Evolutionary conservation across 306 rosid species (phyloP), one percentile per base, ranked within the genome.

Genomic region (Urtica urens): DNA sequence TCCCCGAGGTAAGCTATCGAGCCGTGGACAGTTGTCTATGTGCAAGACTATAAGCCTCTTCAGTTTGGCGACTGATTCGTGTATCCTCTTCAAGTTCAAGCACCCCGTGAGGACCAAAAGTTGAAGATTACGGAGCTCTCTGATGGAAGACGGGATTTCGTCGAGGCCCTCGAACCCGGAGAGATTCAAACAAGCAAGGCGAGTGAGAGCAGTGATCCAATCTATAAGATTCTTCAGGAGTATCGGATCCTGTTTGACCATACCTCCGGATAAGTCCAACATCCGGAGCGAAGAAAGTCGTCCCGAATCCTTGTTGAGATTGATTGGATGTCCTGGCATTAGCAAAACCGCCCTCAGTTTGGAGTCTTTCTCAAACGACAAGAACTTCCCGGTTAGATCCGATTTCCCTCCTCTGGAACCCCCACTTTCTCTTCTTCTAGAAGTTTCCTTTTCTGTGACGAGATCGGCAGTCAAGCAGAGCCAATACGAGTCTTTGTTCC

Each of bases 231-330:
- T 35, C 22, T 26, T 2, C 7, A 14, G 10, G 24, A 3, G 7
- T 10, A 4, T 16, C 23, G 25, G 50, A 11, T 49, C 38, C n/a
- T 27, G 18, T 13, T 9, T 21, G 5, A 10, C 16, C 8, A 33
- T 12, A 2, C 25, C 22, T 4, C 45, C 6, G 1, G 66, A 60
- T 21, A 60, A 12, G 22, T 60, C 65, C 58, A 60, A 41, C 66
- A 50, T 2, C 41, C 58, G 21, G n/a, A 60, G 50, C 27, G 66
- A 50, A 12, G 2, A 8, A 18, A 60, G 14, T 2, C 1, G 6
- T 42, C 14, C 23, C 1, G 40, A 58, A 27, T 23, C 38, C 28
- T 16, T 44, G 31, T 6, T 23, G 6, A 60, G 51, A 13, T 60
- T 34, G 23, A 21, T 21, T 4, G 2, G 38, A 38, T 3, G 6